Evolutionary conservation across 805 yeast genomes (phyloP), one percentile per base, ranked within the genome.

Genomic region (Starmerella potacharoeniae): DNA sequence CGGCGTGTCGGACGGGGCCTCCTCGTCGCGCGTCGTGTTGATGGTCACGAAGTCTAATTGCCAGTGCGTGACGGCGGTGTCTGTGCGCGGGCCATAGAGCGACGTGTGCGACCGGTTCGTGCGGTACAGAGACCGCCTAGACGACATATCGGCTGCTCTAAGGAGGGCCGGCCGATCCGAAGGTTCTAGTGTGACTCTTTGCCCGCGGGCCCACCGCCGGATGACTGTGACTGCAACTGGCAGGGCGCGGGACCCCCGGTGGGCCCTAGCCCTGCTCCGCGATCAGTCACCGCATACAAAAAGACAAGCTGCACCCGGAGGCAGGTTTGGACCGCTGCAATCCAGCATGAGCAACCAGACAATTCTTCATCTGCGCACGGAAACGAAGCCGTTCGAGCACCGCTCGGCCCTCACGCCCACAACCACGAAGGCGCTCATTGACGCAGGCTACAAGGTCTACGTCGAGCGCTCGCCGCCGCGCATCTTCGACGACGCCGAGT

Each of bases 361-460:
- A 40, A 81, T 77, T 52, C 75, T 93, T 61, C 98, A 93, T 66
- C 75, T 93, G 59, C 84, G 99, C 76, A 97, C 97, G 36, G 98
- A 93, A 71, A 86, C 93, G 65, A 93, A 93, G 80, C 96, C 97
- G 31, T 73, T 88, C 66, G 99, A 93, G 75, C 96, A 95, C 59
- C 84, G 98, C 75, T 95, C 97, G 45, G 97, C 96, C 46, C 77
- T 93, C 64, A 89, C 98, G 1, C 99, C 99, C 35, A 72, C 87
- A 45, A 86, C 96, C 42, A 83, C 95, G 63, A 85, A 86, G 72
- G 78, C 82, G 64, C 77, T 93, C 60, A 70, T 87, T 58, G 65
- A 57, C 43, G 87, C 83, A 56, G 90, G 95, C 46, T 93, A 87
- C 75, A 80, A 83, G 63, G 80, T 93, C 48, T 87, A 75, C 62